Evolutionary conservation across 2,329 filamentous ascomycete genomes (phyloP), one percentile per base, ranked within the genome.

Genomic region (Penicillium olsonii): DNA sequence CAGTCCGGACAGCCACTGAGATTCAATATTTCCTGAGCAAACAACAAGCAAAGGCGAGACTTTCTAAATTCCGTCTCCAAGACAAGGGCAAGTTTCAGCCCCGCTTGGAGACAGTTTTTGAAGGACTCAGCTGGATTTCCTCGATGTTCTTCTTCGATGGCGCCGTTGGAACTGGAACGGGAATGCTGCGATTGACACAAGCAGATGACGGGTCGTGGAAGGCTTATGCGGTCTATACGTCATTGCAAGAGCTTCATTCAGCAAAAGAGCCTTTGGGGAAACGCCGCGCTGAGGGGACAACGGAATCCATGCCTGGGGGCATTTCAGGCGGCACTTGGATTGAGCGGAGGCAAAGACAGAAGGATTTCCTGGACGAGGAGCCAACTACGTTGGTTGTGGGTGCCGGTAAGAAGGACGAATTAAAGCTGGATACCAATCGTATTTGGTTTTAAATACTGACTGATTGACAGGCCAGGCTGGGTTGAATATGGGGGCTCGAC

Each of bases 131-230:
- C 37, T 67, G 70, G 70, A 52, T 74, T 2, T 66, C 61, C 5
- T 66, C 69, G 9, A 73, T 74, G 60, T 69, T 74, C 50, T 68
- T 68, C 29, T 70, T 74, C 27, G 66, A 73, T 35, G 72, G 69
- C 0, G 62, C 64, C 9, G 49, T 65, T 4, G 72, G 70, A 3
- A 59, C 58, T 5, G 72, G 72, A 2, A 53, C 65, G 3, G 72
- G 72, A 2, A 62, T 74, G 24, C 48, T 74, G 31, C 63, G 70
- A 27, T 57, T 74, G 19, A 66, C 68, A 1, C 64, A 64, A 41
- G 54, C 64, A 17, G 54, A 42, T 2, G 39, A 54, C 24, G 65
- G 61, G 4, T 18, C 8, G 29, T 74, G 70, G 70, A 73, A 68
- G 57, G 67, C 67, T 3, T 74, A 72, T 52, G 59, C 68, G 4